These are phyloP conservation scores for Eucalyptus pauciflora DNA, from an alignment of 345 rosid genomes.

Conservation along the genomic window DNA sequence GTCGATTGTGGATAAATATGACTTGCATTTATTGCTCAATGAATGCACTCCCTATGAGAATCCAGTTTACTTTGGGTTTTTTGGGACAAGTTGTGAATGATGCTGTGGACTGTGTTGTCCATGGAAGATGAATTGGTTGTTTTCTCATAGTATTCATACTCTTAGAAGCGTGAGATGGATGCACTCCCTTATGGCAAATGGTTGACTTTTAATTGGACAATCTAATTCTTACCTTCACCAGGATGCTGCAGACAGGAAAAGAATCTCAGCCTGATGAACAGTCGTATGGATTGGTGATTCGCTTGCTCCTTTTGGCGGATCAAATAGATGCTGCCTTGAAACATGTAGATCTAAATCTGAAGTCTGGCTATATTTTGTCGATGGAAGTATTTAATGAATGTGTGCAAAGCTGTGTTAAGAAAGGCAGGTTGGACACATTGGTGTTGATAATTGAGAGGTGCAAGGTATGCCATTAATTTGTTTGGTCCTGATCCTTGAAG, in stretches of 20 bases:
- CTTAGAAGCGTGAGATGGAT: neutral
- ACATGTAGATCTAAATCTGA: slow-evolving; percentile 43
- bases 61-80: neutral
- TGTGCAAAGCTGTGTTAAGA: slow-evolving; percentile 39
- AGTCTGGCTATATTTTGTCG: slow-evolving; percentile 51
- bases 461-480: slow-evolving; percentile 44
- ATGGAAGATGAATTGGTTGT: neutral
- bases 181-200: neutral
- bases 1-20: neutral
- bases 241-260: slow-evolving; percentile 73
- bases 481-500: neutral
- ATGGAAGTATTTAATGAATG: slow-evolving; percentile 40
- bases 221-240: slow-evolving; percentile 13
- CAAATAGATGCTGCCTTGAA: slow-evolving; percentile 63
- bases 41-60: neutral
- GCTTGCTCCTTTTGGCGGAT: slow-evolving; percentile 32
- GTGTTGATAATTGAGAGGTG: slow-evolving; percentile 77
- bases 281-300: slow-evolving; percentile 58
- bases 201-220: neutral
- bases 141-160: neutral
- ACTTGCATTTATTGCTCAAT: neutral
- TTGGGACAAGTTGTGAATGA: neutral
- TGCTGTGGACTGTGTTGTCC: neutral
- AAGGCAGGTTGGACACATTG: slow-evolving; percentile 50
- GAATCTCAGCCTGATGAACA: slow-evolving; percentile 85